These are phyloP conservation scores for Laburnicola sp. DNA, from an alignment of 2,329 filamentous ascomycete species.

Conservation along the genomic window DNA sequence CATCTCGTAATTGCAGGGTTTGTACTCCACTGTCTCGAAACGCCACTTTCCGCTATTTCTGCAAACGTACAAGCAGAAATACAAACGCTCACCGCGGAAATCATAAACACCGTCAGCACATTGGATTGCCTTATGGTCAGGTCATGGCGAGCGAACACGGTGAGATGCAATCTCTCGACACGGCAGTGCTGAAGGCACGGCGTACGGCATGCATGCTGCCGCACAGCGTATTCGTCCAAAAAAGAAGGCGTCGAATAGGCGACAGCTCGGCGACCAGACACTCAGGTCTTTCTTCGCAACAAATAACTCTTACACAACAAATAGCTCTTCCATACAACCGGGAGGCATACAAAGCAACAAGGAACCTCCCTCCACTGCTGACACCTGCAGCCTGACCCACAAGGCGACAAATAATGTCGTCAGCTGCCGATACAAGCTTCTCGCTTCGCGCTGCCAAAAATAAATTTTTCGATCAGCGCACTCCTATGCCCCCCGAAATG, in stretches of 20 bases:
- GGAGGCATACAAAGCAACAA: too few relatives aligned
- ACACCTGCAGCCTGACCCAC: not conserved
- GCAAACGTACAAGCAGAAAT: not conserved
- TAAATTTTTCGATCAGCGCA: conserved; percentile 1
- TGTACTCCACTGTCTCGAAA: conserved; percentile 1
- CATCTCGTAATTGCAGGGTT: conserved; percentile 6
- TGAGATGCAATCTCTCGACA: not conserved
- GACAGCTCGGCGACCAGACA: not conserved
- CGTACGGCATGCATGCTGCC: not conserved
- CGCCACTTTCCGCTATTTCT: not conserved
- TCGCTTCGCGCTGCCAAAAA: conserved; percentile 1
- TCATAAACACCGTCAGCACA: not conserved
- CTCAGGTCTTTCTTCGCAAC: too few relatives aligned
- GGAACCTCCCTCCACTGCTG: not conserved
- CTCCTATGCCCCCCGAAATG: not conserved
- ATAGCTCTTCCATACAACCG: not conserved
- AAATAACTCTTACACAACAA: too few relatives aligned
- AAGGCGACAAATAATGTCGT: conserved; percentile 2
- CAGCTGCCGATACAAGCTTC: conserved; percentile 2
- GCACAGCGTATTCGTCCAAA: not conserved
- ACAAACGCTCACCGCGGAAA: conserved; percentile 3
- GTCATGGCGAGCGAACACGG: not conserved
- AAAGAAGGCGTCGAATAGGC: conserved; percentile 3
- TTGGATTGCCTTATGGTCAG: conserved; percentile 1
- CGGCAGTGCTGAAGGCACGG: not conserved